Conservation (phyloP, 192 early-diverging fungal genomes). For the Fimicolochytrium jonesii region DNA sequence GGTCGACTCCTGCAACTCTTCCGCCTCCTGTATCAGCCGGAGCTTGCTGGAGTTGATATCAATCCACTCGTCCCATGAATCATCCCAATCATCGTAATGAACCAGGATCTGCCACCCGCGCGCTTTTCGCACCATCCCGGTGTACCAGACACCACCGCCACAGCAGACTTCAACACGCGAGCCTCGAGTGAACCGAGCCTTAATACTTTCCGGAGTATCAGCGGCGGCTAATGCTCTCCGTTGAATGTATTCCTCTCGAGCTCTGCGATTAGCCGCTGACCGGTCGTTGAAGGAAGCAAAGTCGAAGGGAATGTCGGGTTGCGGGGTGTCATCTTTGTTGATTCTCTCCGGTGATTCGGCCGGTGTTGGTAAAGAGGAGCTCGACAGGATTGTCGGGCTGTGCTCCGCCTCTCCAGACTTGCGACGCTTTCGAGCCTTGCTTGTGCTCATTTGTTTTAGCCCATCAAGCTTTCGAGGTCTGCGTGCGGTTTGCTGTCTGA, state of each 20-base stretch:
- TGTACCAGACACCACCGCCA: constrained; percentile 4
- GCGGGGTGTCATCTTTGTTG: no score
- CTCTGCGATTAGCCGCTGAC: neutral
- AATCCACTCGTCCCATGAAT: constrained; percentile 16
- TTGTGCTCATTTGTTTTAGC: no score
- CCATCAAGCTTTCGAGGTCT: neutral
- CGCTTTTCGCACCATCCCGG: neutral
- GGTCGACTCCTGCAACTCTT: neutral
- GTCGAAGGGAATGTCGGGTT: no score
- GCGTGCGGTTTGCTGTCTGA: neutral
- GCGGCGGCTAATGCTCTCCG: neutral
- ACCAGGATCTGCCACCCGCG: constrained; percentile 12
- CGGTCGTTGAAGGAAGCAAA: no score
- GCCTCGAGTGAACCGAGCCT: neutral
- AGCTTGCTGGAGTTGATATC: constrained; percentile 12
- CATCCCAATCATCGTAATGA: constrained; percentile 28
- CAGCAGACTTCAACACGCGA: constrained; percentile 6
- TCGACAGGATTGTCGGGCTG: no score
- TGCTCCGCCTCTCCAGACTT: no score
- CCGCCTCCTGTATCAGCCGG: neutral
- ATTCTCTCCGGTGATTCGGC: no score
- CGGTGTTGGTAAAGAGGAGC: no score
- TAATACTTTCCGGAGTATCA: neutral
- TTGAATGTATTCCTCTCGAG: neutral
- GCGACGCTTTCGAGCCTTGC: no score